These are phyloP conservation scores for Kazachstania taianensis DNA, from an alignment of 805 yeast genomes.

Conservation along the genomic window DNA sequence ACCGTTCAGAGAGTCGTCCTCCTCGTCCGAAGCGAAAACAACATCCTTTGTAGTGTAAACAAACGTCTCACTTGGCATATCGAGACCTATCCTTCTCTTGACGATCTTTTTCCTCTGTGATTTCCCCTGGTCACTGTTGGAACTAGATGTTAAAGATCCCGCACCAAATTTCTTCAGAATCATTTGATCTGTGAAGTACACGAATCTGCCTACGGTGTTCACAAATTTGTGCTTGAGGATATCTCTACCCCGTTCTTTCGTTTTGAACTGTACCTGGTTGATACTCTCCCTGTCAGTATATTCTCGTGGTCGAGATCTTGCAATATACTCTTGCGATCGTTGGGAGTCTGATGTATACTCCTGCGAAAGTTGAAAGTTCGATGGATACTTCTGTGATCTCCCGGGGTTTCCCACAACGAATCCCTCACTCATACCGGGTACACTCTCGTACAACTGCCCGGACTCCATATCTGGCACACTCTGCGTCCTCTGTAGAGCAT, in stretches of 20 bases:
- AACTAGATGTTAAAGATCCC: slow-evolving; percentile 33
- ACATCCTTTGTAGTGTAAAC: slow-evolving; percentile 36
- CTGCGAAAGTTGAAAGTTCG: neutral
- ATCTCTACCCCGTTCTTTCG: slow-evolving; percentile 14
- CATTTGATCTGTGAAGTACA: slow-evolving; percentile 41
- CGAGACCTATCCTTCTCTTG: slow-evolving; percentile 19
- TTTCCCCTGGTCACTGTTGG: slow-evolving; percentile 12
- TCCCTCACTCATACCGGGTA: neutral
- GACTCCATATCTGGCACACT: neutral
- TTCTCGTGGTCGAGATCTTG: neutral
- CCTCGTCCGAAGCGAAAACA: slow-evolving; percentile 29
- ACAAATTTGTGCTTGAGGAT: slow-evolving; percentile 16
- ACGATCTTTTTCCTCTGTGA: slow-evolving; percentile 17
- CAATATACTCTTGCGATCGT: neutral
- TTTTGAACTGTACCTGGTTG: slow-evolving; percentile 13
- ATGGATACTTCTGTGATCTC: no score
- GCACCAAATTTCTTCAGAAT: slow-evolving; percentile 53
- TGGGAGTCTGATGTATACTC: neutral
- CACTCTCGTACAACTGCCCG: neutral
- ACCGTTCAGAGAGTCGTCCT: no score
- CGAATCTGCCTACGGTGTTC: slow-evolving; percentile 31
- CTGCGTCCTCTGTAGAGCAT: slow-evolving; percentile 14
- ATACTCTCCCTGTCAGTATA: slow-evolving; percentile 12
- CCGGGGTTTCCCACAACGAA: no score
- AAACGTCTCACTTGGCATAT: slow-evolving; percentile 30